A percentile compares a stretch with the other conserved stretches of the same genome.
These are phyloP conservation scores for Musa schizocarpa DNA, from an alignment of 176 grass and related monocot genomes.

Conservation along the genomic window DNA sequence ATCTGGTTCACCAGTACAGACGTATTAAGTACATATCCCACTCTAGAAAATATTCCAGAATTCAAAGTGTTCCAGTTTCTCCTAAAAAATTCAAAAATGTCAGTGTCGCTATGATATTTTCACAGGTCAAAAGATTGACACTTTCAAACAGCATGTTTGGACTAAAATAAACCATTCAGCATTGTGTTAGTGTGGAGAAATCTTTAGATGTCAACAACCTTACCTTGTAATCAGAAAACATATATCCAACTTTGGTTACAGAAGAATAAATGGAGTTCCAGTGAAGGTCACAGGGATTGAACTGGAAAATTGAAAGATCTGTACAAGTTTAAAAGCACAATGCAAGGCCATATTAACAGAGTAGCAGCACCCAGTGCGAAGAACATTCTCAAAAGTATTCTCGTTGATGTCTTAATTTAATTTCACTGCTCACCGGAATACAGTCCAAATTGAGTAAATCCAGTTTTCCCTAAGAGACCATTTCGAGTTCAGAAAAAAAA, in stretches of 20 bases:
- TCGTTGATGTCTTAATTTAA: neutral
- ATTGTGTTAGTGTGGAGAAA: neutral
- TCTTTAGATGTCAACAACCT: neutral
- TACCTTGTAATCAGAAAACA: neutral
- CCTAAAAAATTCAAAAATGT: neutral
- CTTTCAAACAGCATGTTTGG: neutral
- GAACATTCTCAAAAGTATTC: neutral
- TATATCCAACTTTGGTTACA: neutral
- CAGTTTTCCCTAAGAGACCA: neutral
- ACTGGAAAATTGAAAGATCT: too few relatives aligned
- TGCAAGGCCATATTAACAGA: neutral
- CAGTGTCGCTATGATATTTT: neutral
- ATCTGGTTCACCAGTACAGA: neutral
- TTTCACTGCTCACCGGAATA: neutral
- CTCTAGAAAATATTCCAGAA: neutral
- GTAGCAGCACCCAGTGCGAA: neutral
- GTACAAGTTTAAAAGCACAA: neutral
- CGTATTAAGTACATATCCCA: neutral
- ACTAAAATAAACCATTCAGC: neutral
- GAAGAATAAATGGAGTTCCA: too few relatives aligned
- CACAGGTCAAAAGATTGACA: neutral
- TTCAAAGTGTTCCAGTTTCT: neutral
- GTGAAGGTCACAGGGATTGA: too few relatives aligned
- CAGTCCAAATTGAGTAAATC: neutral
- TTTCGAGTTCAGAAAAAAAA: too few relatives aligned